phyloP scores from a whole-genome alignment of 192 early-diverging fungal species.

The Backusella parvicylindrica region DNA sequence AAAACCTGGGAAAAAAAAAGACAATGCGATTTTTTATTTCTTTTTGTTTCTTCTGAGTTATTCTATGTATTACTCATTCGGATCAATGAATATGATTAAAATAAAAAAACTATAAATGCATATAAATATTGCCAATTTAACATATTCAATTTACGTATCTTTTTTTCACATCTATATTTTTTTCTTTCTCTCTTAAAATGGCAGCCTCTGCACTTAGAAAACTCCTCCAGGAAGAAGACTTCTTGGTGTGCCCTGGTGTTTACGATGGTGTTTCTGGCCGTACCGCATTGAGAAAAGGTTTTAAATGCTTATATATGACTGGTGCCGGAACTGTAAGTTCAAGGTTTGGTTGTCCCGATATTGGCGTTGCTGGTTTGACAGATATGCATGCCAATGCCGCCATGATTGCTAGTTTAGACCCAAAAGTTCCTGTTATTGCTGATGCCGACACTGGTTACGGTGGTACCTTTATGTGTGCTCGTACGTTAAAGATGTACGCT shows the following conservation, averaged over 20 bases:
- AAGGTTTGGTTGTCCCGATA: slow-evolving; percentile 22
- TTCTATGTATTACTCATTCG: no score
- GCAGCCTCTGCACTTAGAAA: not conserved
- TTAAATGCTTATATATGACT: slow-evolving; percentile 26
- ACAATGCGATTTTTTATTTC: not conserved
- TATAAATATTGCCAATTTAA: not conserved
- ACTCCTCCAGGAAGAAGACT: not conserved
- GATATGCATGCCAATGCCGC: slow-evolving; percentile 22
- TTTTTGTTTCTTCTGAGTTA: not conserved
- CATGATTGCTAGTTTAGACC: slow-evolving; percentile 12
- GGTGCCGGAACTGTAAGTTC: slow-evolving; percentile 29
- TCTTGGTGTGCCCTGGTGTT: slow-evolving; percentile 24
- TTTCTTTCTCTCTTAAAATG: not conserved
- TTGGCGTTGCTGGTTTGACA: slow-evolving; percentile 26
- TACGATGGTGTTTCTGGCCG: slow-evolving; percentile 24
- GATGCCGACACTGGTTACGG: slow-evolving; percentile 29
- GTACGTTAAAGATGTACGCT: slow-evolving; percentile 24
- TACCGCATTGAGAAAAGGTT: slow-evolving; percentile 13
- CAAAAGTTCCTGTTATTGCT: slow-evolving; percentile 22
- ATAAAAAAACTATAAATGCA: not conserved
- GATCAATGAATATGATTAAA: not conserved
- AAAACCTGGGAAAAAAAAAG: not conserved
- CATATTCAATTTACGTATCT: not conserved
- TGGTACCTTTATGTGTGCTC: slow-evolving; percentile 20
- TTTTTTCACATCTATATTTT: not conserved